Conservation (phyloP, 78 protist genomes). For the Speleostelium caveatum region DNA sequence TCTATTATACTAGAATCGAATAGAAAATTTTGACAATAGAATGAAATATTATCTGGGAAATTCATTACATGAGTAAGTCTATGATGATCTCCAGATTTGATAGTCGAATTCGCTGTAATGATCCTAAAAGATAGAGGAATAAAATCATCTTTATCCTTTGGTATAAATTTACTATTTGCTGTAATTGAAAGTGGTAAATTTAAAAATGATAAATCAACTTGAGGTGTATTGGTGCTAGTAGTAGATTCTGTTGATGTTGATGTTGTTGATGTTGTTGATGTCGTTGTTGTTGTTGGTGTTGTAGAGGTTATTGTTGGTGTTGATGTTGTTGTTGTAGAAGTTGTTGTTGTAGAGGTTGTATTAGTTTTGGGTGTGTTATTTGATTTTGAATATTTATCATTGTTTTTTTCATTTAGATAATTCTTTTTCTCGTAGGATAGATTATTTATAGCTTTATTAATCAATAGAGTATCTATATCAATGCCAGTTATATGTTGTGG, state of each 20-base stretch:
- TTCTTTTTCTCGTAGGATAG: neutral
- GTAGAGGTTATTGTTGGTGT: too few relatives aligned
- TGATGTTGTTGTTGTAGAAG: neutral
- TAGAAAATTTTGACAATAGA: slow-evolving; percentile 52
- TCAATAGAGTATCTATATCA: slow-evolving; percentile 55
- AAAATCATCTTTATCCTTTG: neutral
- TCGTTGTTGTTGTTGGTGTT: too few relatives aligned
- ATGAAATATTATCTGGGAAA: slow-evolving; percentile 43
- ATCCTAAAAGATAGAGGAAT: neutral
- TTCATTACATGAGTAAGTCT: neutral
- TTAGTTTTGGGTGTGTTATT: neutral
- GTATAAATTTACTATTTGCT: neutral
- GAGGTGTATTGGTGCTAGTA: neutral
- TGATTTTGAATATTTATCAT: neutral
- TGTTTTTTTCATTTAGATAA: neutral
- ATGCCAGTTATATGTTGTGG: slow-evolving; percentile 25
- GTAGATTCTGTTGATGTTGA: slow-evolving; percentile 8
- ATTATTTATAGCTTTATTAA: slow-evolving; percentile 15
- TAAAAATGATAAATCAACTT: slow-evolving; percentile 3
- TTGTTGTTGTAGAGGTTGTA: neutral
- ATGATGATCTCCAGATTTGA: neutral
- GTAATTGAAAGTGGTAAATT: slow-evolving; percentile 41
- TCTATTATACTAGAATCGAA: neutral
- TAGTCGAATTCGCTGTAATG: too few relatives aligned
- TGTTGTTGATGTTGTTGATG: slow-evolving; percentile 24